These are phyloP conservation scores for Macrotyloma uniflorum DNA, from an alignment of 306 rosid species.

Conservation along the genomic window DNA sequence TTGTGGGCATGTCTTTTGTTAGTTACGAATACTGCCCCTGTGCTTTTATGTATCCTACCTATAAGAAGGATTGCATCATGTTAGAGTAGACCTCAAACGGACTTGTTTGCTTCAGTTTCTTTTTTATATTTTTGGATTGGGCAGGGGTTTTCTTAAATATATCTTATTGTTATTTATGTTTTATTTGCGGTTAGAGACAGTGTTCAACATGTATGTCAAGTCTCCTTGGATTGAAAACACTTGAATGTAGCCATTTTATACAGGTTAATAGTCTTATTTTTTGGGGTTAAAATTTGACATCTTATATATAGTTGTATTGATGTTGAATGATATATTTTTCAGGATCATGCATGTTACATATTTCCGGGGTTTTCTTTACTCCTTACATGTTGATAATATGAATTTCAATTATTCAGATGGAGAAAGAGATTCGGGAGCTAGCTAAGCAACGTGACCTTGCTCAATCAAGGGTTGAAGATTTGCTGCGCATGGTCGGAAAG, in stretches of 20 bases:
- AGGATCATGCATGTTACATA: slow-evolving; percentile 21
- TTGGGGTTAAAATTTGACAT: not conserved
- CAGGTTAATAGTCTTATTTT: not conserved
- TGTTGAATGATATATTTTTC: slow-evolving; percentile 1
- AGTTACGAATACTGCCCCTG: not conserved
- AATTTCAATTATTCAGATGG: slow-evolving; percentile 71
- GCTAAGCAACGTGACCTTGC: slow-evolving; percentile 92
- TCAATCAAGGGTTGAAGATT: slow-evolving; percentile 87
- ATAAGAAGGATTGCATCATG: not conserved
- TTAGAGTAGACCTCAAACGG: not conserved
- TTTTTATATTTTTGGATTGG: not conserved
- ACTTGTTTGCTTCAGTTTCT: not conserved
- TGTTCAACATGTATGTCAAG: slow-evolving; percentile 22
- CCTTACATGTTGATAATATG: slow-evolving; percentile 16
- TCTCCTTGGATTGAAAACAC: slow-evolving; percentile 12
- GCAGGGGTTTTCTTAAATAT: not conserved
- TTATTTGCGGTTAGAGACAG: not conserved
- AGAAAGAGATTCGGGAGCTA: slow-evolving; percentile 80
- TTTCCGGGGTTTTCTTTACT: slow-evolving; percentile 4
- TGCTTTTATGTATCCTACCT: slow-evolving; percentile 22
- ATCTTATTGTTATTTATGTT: slow-evolving; percentile 1
- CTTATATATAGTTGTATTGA: not conserved
- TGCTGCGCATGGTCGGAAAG: slow-evolving; percentile 67
- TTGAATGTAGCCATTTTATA: slow-evolving; percentile 9
- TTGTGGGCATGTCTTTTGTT: not conserved